Evolutionary conservation across 2,329 filamentous ascomycete genomes (phyloP), one percentile per base, ranked within the genome.

Genomic region (Microsporum ferrugineum): DNA sequence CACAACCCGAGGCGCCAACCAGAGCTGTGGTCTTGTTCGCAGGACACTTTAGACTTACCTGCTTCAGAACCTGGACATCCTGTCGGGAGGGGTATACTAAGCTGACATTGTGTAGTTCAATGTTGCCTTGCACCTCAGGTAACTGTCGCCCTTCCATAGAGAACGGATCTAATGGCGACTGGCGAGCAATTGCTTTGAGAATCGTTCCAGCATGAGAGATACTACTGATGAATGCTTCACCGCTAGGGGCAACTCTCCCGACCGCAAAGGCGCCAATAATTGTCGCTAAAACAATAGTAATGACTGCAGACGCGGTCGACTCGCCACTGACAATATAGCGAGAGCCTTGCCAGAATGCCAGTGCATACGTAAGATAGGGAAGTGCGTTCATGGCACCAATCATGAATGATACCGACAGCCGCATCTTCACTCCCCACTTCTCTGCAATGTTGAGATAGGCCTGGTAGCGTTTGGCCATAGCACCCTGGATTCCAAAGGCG

Each of bases 1-100:
- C 78, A 62, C 75, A 77, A 7, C 76, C 78, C 17, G 78, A 76
- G 14, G 77, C 74, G 6, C 77, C 78, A 2, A 95, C 91, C 0
- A 95, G 77, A 1, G 91, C 91, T 0, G 90, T 92, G 29, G 87
- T 89, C 76, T 92, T 91, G 31, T 89, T 88, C 2, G 88, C 87
- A 1, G 88, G 87, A 43, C 94, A 85, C 0, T 81, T 74, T 0
- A 95, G 80, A 57, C 78, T 86, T 45, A 74, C 62, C 29, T 68
- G 63, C 14, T 68, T 61, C 10, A 73, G 65, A 2, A 71, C 70
- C 12, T 63, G 64, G 8, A 66, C 65, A 41, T 71, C 68, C 8
- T 71, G 68, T 45, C 72, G 65, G 0, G 71, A 72, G 3, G 70
- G 67, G 62, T 72, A 63, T 91, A 87, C 67, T 61, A 76, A 75